Evolutionary conservation across 1,284 basidiomycete genomes (phyloP).

Genomic region (Cutaneotrichosporon sp.): DNA sequence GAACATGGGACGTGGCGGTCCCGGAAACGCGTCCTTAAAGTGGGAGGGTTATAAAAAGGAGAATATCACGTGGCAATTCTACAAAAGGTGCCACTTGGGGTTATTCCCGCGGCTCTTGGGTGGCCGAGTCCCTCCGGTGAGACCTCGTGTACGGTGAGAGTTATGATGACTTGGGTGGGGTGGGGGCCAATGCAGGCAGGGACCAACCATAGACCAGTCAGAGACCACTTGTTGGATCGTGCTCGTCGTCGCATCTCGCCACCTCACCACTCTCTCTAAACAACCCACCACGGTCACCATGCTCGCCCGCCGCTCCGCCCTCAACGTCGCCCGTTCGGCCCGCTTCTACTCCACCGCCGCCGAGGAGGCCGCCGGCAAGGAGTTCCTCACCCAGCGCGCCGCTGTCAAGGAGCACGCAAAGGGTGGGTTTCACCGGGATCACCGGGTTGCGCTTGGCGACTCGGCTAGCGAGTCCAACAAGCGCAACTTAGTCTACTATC

Average conservation of each 20-base stretch:
- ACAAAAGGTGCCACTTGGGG: neutral
- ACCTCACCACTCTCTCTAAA: conserved; percentile 19
- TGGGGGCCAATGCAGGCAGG: too few relatives aligned
- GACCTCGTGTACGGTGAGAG: conserved; percentile 2
- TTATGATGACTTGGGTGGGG: neutral
- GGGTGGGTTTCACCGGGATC: conserved; percentile 30
- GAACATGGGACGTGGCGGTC: conserved; percentile 1
- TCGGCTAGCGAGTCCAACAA: neutral
- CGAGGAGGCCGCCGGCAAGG: conserved; percentile 29
- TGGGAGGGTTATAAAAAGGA: neutral
- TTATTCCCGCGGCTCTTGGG: neutral
- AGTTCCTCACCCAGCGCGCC: conserved; percentile 40
- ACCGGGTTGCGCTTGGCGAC: neutral
- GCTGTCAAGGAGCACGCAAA: conserved; percentile 46
- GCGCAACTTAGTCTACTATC: too few relatives aligned
- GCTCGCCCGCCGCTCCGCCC: conserved; percentile 26
- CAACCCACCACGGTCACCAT: conserved; percentile 6
- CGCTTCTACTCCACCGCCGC: conserved; percentile 23
- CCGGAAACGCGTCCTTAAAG: neutral
- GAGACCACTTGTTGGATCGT: neutral
- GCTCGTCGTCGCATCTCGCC: conserved; percentile 10
- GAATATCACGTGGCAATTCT: neutral
- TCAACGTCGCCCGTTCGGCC: conserved; percentile 27
- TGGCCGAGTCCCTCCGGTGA: conserved; percentile 8
- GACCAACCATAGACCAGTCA: neutral